Evolutionary conservation across 306 rosid genomes (phyloP).

Genomic region (Purshia tridentata): DNA sequence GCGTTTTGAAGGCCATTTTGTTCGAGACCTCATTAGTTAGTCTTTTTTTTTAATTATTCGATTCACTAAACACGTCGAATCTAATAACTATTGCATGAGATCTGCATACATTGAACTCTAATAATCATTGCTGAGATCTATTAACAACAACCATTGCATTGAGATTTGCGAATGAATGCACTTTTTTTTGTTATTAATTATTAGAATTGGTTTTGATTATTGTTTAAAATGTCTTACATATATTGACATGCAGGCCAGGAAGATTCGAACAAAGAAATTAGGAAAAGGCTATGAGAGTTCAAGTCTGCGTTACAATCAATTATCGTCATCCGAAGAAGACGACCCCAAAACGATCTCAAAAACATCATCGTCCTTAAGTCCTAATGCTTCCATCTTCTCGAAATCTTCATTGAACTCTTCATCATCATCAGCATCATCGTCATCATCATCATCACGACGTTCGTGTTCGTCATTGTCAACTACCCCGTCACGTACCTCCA

Average conservation of each 20-base stretch:
- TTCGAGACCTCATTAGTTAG: slow-evolving; percentile 9
- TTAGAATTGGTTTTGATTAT: too few relatives aligned
- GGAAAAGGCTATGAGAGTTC: background rate
- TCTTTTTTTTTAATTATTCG: background rate
- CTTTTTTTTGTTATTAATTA: too few relatives aligned
- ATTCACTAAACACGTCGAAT: too few relatives aligned
- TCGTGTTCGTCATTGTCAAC: too few relatives aligned
- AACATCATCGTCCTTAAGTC: background rate
- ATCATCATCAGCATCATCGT: background rate
- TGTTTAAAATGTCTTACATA: background rate
- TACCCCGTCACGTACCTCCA: too few relatives aligned
- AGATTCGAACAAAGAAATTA: background rate
- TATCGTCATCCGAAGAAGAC: background rate
- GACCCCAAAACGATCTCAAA: background rate
- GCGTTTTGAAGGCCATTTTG: background rate
- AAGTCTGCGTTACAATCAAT: background rate
- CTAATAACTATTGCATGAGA: too few relatives aligned
- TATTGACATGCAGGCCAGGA: background rate
- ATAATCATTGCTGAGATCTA: too few relatives aligned
- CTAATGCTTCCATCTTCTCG: background rate
- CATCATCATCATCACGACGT: too few relatives aligned
- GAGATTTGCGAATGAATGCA: too few relatives aligned
- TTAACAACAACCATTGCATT: too few relatives aligned
- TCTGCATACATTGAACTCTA: too few relatives aligned
- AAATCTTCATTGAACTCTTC: background rate